These are phyloP conservation scores for Diaporthe capsici DNA, from an alignment of 2,329 filamentous ascomycete genomes.

Conservation along the genomic window DNA sequence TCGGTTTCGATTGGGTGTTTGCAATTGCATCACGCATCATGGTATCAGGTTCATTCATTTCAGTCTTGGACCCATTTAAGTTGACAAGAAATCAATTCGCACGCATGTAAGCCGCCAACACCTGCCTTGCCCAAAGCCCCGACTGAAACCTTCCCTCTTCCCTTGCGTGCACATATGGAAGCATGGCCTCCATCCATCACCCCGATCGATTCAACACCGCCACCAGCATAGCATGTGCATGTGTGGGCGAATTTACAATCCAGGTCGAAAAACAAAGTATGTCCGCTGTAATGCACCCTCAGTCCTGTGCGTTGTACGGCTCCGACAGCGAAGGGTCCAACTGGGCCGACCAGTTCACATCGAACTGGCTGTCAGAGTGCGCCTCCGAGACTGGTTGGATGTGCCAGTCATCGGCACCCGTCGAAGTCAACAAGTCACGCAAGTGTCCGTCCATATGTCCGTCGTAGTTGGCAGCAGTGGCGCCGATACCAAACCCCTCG, in stretches of 20 bases:
- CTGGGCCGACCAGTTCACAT: slow-evolving; percentile 30
- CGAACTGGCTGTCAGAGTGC: slow-evolving; percentile 36
- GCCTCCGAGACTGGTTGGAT: slow-evolving; percentile 37
- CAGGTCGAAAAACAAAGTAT: not conserved
- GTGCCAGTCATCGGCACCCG: slow-evolving; percentile 36
- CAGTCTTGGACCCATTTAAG: slow-evolving; percentile 11
- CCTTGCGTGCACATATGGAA: not conserved
- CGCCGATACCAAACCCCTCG: not conserved
- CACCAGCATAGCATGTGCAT: slow-evolving; percentile 31
- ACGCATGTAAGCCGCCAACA: slow-evolving; percentile 36
- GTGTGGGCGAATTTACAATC: slow-evolving; percentile 22
- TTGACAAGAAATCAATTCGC: slow-evolving; percentile 29
- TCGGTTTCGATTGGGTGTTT: not conserved
- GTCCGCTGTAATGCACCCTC: slow-evolving; percentile 13
- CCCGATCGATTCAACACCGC: slow-evolving; percentile 11
- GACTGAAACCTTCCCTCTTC: not conserved
- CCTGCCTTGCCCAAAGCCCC: slow-evolving; percentile 17
- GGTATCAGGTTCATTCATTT: not conserved
- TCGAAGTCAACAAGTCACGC: slow-evolving; percentile 15
- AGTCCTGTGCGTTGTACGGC: slow-evolving; percentile 38
- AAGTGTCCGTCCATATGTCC: slow-evolving; percentile 17
- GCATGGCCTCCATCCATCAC: slow-evolving; percentile 2
- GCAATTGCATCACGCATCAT: not conserved
- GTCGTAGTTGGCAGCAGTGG: not conserved
- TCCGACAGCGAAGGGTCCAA: slow-evolving; percentile 41